Percentiles rank a stretch among this genome's conserved stretches.
These are phyloP conservation scores for Fusarium newnesense DNA, from an alignment of 2,329 filamentous ascomycete genomes.

Conservation along the genomic window DNA sequence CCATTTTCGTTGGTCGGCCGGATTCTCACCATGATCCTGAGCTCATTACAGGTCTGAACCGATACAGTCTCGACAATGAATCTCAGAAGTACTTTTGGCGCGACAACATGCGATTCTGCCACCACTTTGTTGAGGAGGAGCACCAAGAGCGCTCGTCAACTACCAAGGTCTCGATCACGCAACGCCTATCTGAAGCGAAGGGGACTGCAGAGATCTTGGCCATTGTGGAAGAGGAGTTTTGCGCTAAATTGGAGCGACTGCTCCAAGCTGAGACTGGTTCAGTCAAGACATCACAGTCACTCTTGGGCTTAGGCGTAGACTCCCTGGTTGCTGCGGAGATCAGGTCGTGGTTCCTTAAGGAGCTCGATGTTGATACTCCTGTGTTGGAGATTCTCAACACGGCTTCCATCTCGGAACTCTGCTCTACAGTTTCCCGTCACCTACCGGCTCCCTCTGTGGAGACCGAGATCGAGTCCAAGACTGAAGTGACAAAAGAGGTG, in stretches of 20 bases:
- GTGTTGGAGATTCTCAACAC: conserved; percentile 52
- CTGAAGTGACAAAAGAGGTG: background rate
- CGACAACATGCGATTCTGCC: background rate
- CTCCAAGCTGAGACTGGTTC: background rate
- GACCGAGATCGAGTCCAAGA: background rate
- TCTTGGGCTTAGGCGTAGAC: conserved; percentile 44
- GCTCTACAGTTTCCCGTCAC: background rate
- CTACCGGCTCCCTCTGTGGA: background rate
- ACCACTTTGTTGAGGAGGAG: background rate
- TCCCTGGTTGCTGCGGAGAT: conserved; percentile 51
- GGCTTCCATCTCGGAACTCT: conserved; percentile 10
- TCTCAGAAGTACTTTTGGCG: conserved; percentile 8
- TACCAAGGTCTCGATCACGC: background rate
- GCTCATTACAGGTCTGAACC: conserved; percentile 5
- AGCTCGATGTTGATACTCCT: conserved; percentile 55
- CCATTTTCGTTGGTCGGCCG: background rate
- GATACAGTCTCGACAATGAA: background rate
- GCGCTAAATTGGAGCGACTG: background rate
- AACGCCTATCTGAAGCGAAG: background rate
- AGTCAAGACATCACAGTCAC: background rate
- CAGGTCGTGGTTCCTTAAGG: conserved; percentile 61
- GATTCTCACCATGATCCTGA: background rate
- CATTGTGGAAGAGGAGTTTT: background rate
- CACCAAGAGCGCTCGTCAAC: background rate
- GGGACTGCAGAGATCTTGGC: background rate